Base-by-base conservation (phyloP, 176 grass and related monocot genomes). In the Bonia amplexicaulis region DNA sequence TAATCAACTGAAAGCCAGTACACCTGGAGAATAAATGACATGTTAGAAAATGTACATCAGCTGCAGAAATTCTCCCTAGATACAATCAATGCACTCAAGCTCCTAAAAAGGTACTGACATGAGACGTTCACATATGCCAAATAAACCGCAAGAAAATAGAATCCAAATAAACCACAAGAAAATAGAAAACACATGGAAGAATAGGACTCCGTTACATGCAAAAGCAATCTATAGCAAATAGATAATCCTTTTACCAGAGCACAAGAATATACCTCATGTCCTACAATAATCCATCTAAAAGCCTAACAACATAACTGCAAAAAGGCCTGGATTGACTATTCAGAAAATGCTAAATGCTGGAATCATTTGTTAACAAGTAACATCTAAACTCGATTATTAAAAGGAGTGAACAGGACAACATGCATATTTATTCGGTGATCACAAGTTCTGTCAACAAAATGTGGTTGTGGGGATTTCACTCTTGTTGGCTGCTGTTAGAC, bases 1-100 rank as follows among this genome's bases (percentile, higher is more conserved):
- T 97, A 97, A 84, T 94, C 92, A 77, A 94, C 70, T 48, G 89
- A 91, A 88, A 97, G 92, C 95, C 95, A 97, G 84, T 97, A 97
- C 77, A 97, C 95, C 95, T 97, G 73, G 55, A 89, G 19, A 90
- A 85, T 76, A 80, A 71, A 83, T 22, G 48, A 82, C 40, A 74
- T 68, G 71, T 91, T 81, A 87, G 66, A 55, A 69, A 70, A 66
- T 49, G 20, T 6, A 73, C 48, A 80, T 76, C 55, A 47, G 33
- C 53, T 62, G 73, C 26, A 83, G 7, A 90, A 41, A 79, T 44
- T 45, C 22, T 90, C 63, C 20, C 39, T 47, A 75, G 25, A 4
- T 69, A 39, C 51, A 76, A 82, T 58, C 55, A 61, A 85, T 44
- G 27, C 54, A 79, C 20, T 47, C 41, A 45, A 85, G 57, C 5